Evolutionary conservation across 129 eudicot genomes (phyloP).

Genomic region (Heracleum sosnowskyi): DNA sequence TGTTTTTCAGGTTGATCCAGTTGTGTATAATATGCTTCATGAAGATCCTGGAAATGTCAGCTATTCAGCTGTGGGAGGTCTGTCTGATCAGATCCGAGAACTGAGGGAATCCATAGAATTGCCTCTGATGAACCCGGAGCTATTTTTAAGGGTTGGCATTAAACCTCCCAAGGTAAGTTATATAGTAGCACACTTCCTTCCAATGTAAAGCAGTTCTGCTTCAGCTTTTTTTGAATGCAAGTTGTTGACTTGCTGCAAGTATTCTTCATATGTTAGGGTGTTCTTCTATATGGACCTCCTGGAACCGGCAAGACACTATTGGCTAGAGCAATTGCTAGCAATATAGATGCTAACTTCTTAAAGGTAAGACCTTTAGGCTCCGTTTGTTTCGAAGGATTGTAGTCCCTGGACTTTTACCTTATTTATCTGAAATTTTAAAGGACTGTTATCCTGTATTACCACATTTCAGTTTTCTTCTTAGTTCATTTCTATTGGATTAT

Average conservation of each 20-base stretch:
- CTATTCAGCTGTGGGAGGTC: slow-evolving; percentile 96
- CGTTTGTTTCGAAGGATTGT: no score
- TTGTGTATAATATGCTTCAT: slow-evolving; percentile 94
- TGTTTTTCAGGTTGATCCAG: slow-evolving; percentile 76
- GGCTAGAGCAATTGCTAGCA: slow-evolving; percentile 97
- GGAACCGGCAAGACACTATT: slow-evolving; percentile 95
- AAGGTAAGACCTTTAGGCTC: slow-evolving; percentile 34
- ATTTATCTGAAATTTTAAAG: no score
- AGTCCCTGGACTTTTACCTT: no score
- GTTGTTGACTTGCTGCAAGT: not conserved
- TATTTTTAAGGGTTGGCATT: slow-evolving; percentile 88
- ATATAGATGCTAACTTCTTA: slow-evolving; percentile 92
- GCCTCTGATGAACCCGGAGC: slow-evolving; percentile 99
- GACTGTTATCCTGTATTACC: no score
- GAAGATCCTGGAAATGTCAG: slow-evolving; percentile 98
- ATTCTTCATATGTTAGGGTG: slow-evolving; percentile 52
- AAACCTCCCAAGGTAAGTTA: slow-evolving; percentile 89
- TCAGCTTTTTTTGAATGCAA: not conserved
- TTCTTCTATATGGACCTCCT: slow-evolving; percentile 98
- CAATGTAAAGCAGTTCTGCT: not conserved
- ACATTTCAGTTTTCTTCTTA: no score
- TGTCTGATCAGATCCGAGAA: slow-evolving; percentile 92
- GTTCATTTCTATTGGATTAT: no score
- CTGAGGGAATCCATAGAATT: slow-evolving; percentile 92
- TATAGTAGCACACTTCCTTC: not conserved